Base-by-base conservation (phyloP, 192 early-diverging fungal species). In the Coemansia sp. region DNA sequence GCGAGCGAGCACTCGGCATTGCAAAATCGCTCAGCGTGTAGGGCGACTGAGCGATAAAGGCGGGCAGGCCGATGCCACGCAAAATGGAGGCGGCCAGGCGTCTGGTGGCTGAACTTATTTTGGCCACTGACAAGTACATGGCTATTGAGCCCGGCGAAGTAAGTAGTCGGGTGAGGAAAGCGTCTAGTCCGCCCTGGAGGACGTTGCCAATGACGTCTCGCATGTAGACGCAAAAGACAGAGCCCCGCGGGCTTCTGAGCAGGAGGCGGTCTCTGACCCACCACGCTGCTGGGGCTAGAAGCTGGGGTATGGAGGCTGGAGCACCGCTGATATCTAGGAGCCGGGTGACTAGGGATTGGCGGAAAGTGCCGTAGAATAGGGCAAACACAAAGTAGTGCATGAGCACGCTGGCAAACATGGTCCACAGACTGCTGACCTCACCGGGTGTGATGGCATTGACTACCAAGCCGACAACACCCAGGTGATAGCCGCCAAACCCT, bases 341-440 rank as follows among this genome's bases (percentile, higher is more conserved):
- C 18, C 71, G 70, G 28, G 60, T 50, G 2, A 59, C 51, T 0
- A 74, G 48, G 20, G 71, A 60, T 39, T 79, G 76, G 4, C 76
- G 76, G 53, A 69, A 21, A 5, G 58, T 28, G 6, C 76, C 76
- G 67, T 79, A 79, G 14, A 70, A n/a, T 13, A 69, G n/a, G 10
- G 59, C 63, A 21, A 66, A 79, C 11, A 20, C 11, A 2, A 16
- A 9, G 60, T 79, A 79, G 59, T 79, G 76, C 45, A 70, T 14
- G 0, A 33, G 34, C n/a, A 70, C 37, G 24, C 63, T 40, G 9
- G 18, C 40, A 3, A 59, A 11, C 42, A 59, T 63, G 0, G 20
- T 57, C 43, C 43, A 45, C 43, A 45, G 43, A 18, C 43, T 45
- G 43, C 43, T 45, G 43, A 45, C 43, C 43, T 45, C 43, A 5